Percentiles rank a stretch among this genome's conserved stretches.
Evolutionary conservation across 495 filamentous ascomycete species (phyloP).

Genomic region (Neurospora africana): DNA sequence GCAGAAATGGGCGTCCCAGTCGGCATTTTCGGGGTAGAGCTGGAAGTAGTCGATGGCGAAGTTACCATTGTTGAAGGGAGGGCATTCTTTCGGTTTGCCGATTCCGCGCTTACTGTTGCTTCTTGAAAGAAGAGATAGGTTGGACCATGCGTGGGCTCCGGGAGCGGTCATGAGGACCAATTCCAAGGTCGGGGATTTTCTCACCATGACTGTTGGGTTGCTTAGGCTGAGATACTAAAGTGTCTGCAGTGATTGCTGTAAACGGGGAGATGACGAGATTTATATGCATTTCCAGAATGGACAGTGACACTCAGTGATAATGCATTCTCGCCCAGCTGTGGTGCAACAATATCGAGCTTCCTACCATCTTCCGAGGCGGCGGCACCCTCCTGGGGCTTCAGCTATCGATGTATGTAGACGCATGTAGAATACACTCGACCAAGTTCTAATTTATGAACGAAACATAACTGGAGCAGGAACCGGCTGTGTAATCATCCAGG

Average conservation of each 20-base stretch:
- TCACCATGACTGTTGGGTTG: background rate
- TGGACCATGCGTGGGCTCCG: background rate
- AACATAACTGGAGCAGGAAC: background rate
- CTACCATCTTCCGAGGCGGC: background rate
- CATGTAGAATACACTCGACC: background rate
- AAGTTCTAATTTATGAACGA: background rate
- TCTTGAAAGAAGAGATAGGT: background rate
- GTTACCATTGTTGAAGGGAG: constrained; percentile 13
- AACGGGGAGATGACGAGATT: background rate
- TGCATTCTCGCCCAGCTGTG: background rate
- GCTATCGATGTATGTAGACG: background rate
- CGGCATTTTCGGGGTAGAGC: constrained; percentile 28
- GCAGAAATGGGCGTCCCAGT: constrained; percentile 22
- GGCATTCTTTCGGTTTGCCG: background rate
- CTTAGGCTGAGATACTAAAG: background rate
- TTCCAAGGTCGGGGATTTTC: too few relatives aligned
- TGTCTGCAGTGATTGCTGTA: background rate
- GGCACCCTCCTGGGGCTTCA: background rate
- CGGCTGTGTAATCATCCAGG: background rate
- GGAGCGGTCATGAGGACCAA: background rate
- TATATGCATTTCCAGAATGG: background rate
- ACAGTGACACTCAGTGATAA: background rate
- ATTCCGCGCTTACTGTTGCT: background rate
- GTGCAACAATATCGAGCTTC: background rate
- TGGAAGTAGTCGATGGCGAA: constrained; percentile 24